Evolutionary conservation across 2,329 filamentous ascomycete genomes (phyloP).

Genomic region (Aspergillus vadensis): DNA sequence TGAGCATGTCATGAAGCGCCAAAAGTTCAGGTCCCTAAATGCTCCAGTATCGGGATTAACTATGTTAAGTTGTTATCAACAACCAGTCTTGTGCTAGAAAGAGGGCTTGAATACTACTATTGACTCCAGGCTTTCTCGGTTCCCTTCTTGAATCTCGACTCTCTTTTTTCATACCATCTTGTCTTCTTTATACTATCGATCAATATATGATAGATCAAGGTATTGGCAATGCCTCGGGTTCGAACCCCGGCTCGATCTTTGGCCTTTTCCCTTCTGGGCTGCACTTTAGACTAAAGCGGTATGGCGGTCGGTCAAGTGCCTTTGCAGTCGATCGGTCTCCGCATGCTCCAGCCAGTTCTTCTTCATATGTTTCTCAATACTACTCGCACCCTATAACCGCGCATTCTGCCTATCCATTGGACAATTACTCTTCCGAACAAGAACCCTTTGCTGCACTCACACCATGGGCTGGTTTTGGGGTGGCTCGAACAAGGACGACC

Average conservation of each 20-base stretch:
- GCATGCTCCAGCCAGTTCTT: slow-evolving; percentile 11
- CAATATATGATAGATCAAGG: too few relatives aligned
- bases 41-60: too few relatives aligned
- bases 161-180: too few relatives aligned
- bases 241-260: not conserved
- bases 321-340: slow-evolving; percentile 15
- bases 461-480: slow-evolving; percentile 66
- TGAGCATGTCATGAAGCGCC: too few relatives aligned
- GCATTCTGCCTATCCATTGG: not conserved
- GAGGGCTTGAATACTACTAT: too few relatives aligned
- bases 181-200: too few relatives aligned
- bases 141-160: too few relatives aligned
- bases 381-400: not conserved
- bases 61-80: too few relatives aligned
- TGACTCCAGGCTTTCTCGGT: too few relatives aligned
- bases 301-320: slow-evolving; percentile 20
- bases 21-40: too few relatives aligned
- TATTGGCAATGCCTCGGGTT: not conserved
- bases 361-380: not conserved
- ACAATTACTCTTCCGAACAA: slow-evolving; percentile 6
- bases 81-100: too few relatives aligned
- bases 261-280: not conserved
- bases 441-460: slow-evolving; percentile 29
- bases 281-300: slow-evolving; percentile 20
- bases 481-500: slow-evolving; percentile 58